A percentile compares a stretch with the other conserved stretches of the same genome.
These are phyloP conservation scores for Carex littledalei DNA, from an alignment of 176 grass and related monocot species.

Conservation along the genomic window DNA sequence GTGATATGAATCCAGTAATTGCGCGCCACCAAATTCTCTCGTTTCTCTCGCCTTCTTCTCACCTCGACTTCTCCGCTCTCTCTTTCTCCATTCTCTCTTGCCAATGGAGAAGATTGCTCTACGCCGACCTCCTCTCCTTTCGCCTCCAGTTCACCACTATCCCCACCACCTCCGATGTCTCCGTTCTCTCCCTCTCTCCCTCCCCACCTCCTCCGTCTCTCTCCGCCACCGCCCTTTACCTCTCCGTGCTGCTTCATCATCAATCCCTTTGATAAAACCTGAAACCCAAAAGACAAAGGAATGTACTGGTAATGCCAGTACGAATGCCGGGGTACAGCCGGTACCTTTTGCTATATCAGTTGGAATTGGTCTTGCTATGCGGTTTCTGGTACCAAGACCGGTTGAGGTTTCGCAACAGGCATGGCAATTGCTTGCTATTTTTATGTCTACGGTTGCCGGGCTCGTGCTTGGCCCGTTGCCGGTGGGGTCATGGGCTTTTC, in stretches of 20 bases:
- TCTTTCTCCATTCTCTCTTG: neutral
- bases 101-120: constrained; percentile 16
- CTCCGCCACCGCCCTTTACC: neutral
- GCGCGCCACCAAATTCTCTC: no score
- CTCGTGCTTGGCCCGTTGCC: constrained; percentile 69
- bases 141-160: neutral
- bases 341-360: constrained; percentile 46
- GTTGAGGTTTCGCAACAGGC: constrained; percentile 52
- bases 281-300: neutral
- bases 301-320: constrained; percentile 2
- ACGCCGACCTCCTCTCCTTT: neutral
- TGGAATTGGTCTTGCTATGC: constrained; percentile 48
- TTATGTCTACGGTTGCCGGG: constrained; percentile 67
- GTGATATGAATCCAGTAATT: no score
- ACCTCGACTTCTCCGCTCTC: constrained; percentile 19
- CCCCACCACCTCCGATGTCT: neutral
- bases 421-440: constrained; percentile 91
- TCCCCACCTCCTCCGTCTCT: neutral
- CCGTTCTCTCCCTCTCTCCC: neutral
- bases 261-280: neutral
- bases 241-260: constrained; percentile 11
- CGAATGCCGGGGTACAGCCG: constrained; percentile 33
- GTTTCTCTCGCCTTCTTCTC: neutral
- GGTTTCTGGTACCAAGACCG: constrained; percentile 57
- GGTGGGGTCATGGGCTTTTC: constrained; percentile 78